Percentiles rank a stretch among this genome's conserved stretches.
Conservation (phyloP, 2,329 filamentous ascomycete species). For the Cyclaneusma minus region DNA sequence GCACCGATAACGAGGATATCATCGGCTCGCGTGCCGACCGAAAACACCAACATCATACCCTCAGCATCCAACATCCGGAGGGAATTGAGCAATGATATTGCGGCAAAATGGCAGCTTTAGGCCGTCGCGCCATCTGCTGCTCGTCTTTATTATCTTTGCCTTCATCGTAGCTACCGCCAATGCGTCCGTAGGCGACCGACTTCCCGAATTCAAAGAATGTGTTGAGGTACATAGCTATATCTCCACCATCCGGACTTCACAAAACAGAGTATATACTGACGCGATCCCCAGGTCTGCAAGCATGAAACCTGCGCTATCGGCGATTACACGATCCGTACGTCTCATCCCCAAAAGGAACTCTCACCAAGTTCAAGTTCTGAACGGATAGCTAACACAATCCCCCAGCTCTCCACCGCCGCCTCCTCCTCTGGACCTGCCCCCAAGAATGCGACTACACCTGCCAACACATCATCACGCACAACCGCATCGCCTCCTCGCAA, state of each 20-base stretch:
- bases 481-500: conserved; percentile 44
- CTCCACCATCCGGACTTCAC: not conserved
- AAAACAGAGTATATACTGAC: conserved; percentile 4
- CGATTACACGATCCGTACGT: conserved; percentile 58
- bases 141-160: conserved; percentile 5
- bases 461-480: conserved; percentile 76
- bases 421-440: conserved; percentile 84
- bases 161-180: conserved; percentile 26
- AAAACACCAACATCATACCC: no score
- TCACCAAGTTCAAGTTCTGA: conserved; percentile 5
- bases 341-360: conserved; percentile 9
- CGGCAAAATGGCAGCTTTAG: no score
- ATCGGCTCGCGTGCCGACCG: no score
- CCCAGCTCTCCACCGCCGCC: conserved; percentile 65
- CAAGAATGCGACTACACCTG: conserved; percentile 96
- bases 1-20: no score
- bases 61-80: no score
- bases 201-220: conserved; percentile 80
- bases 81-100: no score
- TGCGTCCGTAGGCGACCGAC: conserved; percentile 69
- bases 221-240: conserved; percentile 44
- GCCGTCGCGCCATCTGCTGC: not conserved
- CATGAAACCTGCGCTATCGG: conserved; percentile 61
- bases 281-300: conserved; percentile 50
- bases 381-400: no score